A percentile compares a stretch with the other conserved stretches of the same genome.
phyloP scores from a whole-genome alignment of 805 yeast species.

The Metschnikowia continentalis region DNA sequence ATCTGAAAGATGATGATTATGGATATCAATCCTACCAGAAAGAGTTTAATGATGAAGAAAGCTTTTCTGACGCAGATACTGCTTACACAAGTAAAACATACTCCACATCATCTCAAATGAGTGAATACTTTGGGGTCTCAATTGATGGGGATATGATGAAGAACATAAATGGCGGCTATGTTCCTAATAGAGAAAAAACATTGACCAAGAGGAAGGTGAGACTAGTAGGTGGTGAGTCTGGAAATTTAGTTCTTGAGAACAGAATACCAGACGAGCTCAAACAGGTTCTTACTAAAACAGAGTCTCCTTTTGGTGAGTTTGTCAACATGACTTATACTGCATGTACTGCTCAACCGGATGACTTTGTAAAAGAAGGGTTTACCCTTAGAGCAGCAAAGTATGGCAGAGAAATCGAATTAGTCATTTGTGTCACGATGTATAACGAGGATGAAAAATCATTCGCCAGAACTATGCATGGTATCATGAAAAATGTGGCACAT shows the following conservation, averaged over 20 bases:
- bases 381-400: constrained; percentile 79
- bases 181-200: constrained; percentile 66
- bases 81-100: constrained; percentile 29
- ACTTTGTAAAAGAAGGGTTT: constrained; percentile 75
- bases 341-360: constrained; percentile 89
- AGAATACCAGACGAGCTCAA: constrained; percentile 89
- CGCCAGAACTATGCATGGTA: constrained; percentile 91
- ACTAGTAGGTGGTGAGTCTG: constrained; percentile 56
- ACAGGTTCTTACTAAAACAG: constrained; percentile 80
- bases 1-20: constrained; percentile 22
- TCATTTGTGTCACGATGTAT: constrained; percentile 93
- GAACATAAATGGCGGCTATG: constrained; percentile 34
- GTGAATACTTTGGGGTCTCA: constrained; percentile 42
- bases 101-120: constrained; percentile 21
- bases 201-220: constrained; percentile 68
- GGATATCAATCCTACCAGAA: constrained; percentile 37
- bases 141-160: constrained; percentile 47
- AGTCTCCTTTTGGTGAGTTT: constrained; percentile 77
- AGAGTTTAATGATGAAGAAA: constrained; percentile 29
- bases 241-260: constrained; percentile 85
- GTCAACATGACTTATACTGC: constrained; percentile 97
- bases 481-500: constrained; percentile 88
- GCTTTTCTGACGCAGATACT: constrained; percentile 32
- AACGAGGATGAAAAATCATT: constrained; percentile 89
- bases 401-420: constrained; percentile 88